Conservation (phyloP, 2,329 filamentous ascomycete genomes). For the Aspergillus intermedius region DNA sequence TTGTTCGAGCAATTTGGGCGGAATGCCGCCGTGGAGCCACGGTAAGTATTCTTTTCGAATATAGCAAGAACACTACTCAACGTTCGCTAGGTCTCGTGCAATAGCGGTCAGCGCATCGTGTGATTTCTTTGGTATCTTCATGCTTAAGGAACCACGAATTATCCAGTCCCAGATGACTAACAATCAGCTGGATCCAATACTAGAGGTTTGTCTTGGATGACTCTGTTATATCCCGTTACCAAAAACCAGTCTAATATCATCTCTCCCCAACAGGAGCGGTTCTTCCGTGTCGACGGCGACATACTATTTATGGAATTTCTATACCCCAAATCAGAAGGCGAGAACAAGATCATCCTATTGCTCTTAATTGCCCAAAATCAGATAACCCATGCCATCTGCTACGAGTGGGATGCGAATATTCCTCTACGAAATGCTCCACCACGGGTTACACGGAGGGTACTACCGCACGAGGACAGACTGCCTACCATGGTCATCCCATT, state of each 20-base stretch:
- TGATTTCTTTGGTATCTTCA: conserved; percentile 64
- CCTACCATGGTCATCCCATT: conserved; percentile 67
- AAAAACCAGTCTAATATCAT: neutral
- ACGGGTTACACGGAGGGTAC: conserved; percentile 22
- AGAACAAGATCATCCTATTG: conserved; percentile 68
- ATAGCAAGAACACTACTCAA: conserved; percentile 3
- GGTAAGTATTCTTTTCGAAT: conserved; percentile 41
- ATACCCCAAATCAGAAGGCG: conserved; percentile 60
- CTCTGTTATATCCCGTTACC: neutral
- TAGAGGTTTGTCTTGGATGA: conserved; percentile 38
- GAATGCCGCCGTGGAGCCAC: conserved; percentile 71
- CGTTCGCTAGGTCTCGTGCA: conserved; percentile 42
- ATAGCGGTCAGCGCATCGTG: conserved; percentile 66
- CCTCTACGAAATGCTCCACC: conserved; percentile 21
- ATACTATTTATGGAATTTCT: conserved; percentile 86
- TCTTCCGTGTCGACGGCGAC: conserved; percentile 57
- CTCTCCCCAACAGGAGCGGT: conserved; percentile 34
- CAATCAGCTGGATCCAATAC: conserved; percentile 54
- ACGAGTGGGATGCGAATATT: conserved; percentile 48
- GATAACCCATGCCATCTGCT: conserved; percentile 44
- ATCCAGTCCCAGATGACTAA: conserved; percentile 47
- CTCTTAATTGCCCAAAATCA: conserved; percentile 48
- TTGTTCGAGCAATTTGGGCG: conserved; percentile 53
- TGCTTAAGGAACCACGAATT: conserved; percentile 53
- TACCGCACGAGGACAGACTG: conserved; percentile 42